Base-by-base conservation (phyloP, 306 rosid species). In the Cucumis cinereus region DNA sequence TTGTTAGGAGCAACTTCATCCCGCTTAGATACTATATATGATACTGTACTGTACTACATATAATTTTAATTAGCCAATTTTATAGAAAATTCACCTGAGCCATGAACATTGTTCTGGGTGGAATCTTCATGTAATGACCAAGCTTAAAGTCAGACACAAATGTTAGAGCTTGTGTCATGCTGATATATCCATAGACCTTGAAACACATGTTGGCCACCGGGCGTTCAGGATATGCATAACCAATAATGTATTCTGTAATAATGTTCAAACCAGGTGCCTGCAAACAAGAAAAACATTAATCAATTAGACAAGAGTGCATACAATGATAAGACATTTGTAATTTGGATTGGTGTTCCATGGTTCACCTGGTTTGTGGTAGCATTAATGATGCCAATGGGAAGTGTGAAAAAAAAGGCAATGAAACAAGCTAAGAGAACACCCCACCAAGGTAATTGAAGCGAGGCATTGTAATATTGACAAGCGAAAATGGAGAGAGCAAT, bases 131-230 rank as follows among this genome's bases (percentile, higher is more conserved):
- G 75, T 93, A 93, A 81, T 91, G 98, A 33, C 97, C 98, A 17
- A 93, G 97, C 85, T 93, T 91, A 53, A 89, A 91, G 82, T 93
- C 98, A 40, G 23, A 53, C 72, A 93, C 28, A 73, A 93, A 93
- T 28, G 84, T 79, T 11, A 91, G 79, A 73, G 92, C 97, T 86
- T 93, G 98, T 30, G 67, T 1, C 96, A 91, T 89, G 82, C 98
- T 93, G 70, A 89, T 93, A 86, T 89, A 93, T 15, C 98, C 97
- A 60, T 88, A 93, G 53, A 93, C 98, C 88, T 93, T 93, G 86
- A 93, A 93, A 86, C 96, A 91, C 97, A 91, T 89, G 84, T 91
- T 91, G n/a, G 97, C 98, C 54, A 93, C 93, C 0, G 98, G 98
- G 77, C 84, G 88, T 73, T 87, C 98, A 0, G 97, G 96, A 76